Evolutionary conservation across 805 yeast genomes (phyloP), one percentile per base, ranked within the genome.

Genomic region (Wickerhamomyces ciferrii): DNA sequence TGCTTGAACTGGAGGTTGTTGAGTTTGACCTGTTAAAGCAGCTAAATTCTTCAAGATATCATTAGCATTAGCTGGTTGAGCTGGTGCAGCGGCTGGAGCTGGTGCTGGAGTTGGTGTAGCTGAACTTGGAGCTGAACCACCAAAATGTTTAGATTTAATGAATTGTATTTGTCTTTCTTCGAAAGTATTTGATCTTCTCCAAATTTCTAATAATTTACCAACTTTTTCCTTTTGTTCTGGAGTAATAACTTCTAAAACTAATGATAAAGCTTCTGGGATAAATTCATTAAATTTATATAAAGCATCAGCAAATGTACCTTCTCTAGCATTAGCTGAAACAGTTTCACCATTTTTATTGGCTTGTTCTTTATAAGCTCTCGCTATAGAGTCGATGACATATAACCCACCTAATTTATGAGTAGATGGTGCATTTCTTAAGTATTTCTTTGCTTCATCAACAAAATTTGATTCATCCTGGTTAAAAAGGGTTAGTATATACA

Each of bases 351-450:
- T 66, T 53, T 81, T 78, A 53, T 76, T 75, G 46, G 91, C 85
- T 58, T 81, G 84, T 48, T 87, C 96, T 60, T 82, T 79, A 61
- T 78, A 87, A 23, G 84, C 90, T 67, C 98, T 81, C 45, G 87
- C 94, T 53, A 94, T 79, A 23, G 98, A 88, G 67, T 94, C 99
- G 51, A 92, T 81, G 52, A 90, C 91, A 65, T 94, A 94, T 62
- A 94, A 71, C 41, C 89, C 81, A 47, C 98, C 98, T 53, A 94
- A 75, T 69, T 91, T 94, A 68, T 92, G 95, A 42, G 91, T 68
- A 20, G 82, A 74, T 27, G 92, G 86, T 18, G 87, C 78, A 47
- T 79, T 76, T 66, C 81, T 85, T 68, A 91, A 79, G 65, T 85
- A 79, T 43, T 81, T 72, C 59, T 76, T 76, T 53, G 87, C 72